Percentiles rank a stretch among this genome's conserved stretches.
Evolutionary conservation across 1,284 basidiomycete genomes (phyloP).

Genomic region (Phylloporus sp.): DNA sequence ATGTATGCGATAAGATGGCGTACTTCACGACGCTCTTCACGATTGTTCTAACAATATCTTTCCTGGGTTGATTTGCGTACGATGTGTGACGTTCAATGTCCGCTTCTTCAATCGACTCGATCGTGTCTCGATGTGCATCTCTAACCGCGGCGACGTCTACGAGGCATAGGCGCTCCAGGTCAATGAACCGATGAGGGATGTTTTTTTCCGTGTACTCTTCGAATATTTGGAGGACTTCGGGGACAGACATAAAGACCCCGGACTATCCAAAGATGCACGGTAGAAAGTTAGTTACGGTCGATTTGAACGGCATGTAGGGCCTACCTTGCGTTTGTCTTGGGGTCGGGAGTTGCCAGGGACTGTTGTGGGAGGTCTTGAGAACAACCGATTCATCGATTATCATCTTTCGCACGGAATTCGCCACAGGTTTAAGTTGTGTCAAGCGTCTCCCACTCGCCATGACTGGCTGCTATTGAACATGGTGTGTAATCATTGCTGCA

Average conservation of each 20-base stretch:
- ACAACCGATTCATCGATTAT: too few relatives aligned
- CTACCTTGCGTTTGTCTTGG: too few relatives aligned
- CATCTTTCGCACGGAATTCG: too few relatives aligned
- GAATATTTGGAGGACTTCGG: conserved; percentile 19
- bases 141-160: conserved; percentile 11
- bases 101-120: conserved; percentile 22
- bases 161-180: conserved; percentile 16
- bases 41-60: conserved; percentile 25
- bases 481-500: not conserved
- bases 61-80: conserved; percentile 27
- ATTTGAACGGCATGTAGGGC: too few relatives aligned
- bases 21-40: conserved; percentile 28
- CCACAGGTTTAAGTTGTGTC: too few relatives aligned
- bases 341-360: too few relatives aligned
- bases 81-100: conserved; percentile 32
- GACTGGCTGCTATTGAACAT: not conserved
- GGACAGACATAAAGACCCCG: conserved; percentile 14
- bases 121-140: conserved; percentile 6
- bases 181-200: conserved; percentile 20
- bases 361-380: too few relatives aligned
- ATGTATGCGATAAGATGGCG: conserved; percentile 23
- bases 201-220: conserved; percentile 12
- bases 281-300: too few relatives aligned
- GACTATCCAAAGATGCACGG: too few relatives aligned
- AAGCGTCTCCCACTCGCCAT: too few relatives aligned